A percentile compares a stretch with the other conserved stretches of the same genome.
phyloP scores from a whole-genome alignment of 2,329 filamentous ascomycete species.

The Coleophoma crateriformis region DNA sequence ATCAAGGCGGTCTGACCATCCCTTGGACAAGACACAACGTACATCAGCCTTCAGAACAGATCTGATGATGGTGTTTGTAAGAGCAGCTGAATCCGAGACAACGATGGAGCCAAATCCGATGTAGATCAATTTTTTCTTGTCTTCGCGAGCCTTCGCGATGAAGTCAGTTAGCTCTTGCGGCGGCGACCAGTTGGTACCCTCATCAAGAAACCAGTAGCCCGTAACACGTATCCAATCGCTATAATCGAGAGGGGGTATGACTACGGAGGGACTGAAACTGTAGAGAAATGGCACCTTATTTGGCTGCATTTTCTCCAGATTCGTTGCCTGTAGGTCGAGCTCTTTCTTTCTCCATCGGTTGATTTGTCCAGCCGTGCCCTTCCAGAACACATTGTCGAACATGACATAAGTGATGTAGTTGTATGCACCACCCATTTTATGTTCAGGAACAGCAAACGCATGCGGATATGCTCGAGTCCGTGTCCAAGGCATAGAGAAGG shows the following conservation, averaged over 20 bases:
- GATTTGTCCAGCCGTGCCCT: conserved; percentile 82
- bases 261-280: conserved; percentile 91
- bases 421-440: conserved; percentile 92
- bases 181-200: conserved; percentile 63
- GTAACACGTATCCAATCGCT: conserved; percentile 97
- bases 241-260: conserved; percentile 91
- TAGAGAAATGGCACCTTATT: conserved; percentile 99
- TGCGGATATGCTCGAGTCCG: conserved; percentile 93
- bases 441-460: conserved; percentile 87
- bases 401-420: conserved; percentile 94
- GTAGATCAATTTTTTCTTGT: conserved; percentile 90
- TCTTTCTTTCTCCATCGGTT: conserved; percentile 87
- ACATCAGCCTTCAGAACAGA: conserved; percentile 89
- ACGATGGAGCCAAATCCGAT: conserved; percentile 97
- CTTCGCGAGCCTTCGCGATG: conserved; percentile 73
- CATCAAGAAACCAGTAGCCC: conserved; percentile 96
- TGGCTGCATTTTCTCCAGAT: conserved; percentile 82
- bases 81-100: conserved; percentile 78
- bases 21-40: conserved; percentile 90
- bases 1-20: conserved; percentile 84
- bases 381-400: conserved; percentile 97
- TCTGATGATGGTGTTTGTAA: conserved; percentile 90
- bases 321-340: conserved; percentile 74
- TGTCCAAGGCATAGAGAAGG: conserved; percentile 99
- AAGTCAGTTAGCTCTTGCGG: conserved; percentile 73